These are phyloP conservation scores for Knoxia roxburghii DNA, from an alignment of 257 asterid genomes.

Conservation along the genomic window DNA sequence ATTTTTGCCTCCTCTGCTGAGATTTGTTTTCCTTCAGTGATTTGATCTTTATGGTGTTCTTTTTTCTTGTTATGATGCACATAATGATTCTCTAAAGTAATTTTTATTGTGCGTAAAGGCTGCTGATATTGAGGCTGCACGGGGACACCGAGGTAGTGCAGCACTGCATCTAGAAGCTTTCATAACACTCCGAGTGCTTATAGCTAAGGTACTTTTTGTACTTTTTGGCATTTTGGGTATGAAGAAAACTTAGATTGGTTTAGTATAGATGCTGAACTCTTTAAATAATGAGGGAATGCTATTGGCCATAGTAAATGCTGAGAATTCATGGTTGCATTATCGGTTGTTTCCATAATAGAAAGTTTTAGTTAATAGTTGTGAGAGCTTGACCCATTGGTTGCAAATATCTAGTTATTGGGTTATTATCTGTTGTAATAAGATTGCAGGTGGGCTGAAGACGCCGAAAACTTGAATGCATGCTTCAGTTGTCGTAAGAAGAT, in stretches of 20 bases:
- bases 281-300: not conserved
- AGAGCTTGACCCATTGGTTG: not conserved
- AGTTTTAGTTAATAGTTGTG: not conserved
- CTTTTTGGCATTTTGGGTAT: conserved; percentile 11
- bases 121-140: conserved; percentile 80
- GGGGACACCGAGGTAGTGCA: conserved; percentile 91
- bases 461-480: not conserved
- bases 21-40: not conserved
- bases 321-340: not conserved
- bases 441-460: not conserved
- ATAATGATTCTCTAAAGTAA: conserved; percentile 19
- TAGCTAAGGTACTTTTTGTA: conserved; percentile 61
- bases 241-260: not conserved
- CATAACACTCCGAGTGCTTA: conserved; percentile 65
- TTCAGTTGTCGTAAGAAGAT: not conserved
- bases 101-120: conserved; percentile 54
- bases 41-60: no score
- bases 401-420: not conserved
- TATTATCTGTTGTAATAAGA: not conserved
- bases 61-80: not conserved
- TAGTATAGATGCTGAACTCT: not conserved
- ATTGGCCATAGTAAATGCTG: not conserved
- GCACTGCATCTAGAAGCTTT: conserved; percentile 80
- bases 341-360: not conserved
- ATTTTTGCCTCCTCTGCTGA: conserved; percentile 15